A percentile compares a stretch with the other conserved stretches of the same genome.
These are phyloP conservation scores for Plectosphaerella plurivora DNA, from an alignment of 2,329 filamentous ascomycete species.

Conservation along the genomic window DNA sequence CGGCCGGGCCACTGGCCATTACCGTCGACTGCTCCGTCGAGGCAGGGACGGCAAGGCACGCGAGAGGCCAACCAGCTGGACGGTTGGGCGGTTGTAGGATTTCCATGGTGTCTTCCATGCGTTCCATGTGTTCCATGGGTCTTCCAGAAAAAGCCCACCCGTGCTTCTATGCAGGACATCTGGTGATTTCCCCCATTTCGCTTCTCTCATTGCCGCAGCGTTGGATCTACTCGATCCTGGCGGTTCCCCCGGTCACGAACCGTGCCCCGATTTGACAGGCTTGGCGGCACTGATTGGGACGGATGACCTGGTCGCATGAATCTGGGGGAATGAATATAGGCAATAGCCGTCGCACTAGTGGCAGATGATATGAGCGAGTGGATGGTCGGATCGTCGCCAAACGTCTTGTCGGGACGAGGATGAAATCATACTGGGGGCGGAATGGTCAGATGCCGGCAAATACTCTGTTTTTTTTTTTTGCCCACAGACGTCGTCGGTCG, in stretches of 20 bases:
- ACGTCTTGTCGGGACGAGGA: neutral
- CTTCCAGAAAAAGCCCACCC: neutral
- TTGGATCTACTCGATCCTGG: neutral
- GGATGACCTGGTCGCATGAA: neutral
- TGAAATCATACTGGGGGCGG: neutral
- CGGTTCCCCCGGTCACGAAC: neutral
- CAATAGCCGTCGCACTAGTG: neutral
- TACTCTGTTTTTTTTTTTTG: no score
- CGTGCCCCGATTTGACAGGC: conserved; percentile 1
- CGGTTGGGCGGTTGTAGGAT: neutral
- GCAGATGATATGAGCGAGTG: no score
- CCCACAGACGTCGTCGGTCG: no score
- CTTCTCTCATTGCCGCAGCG: neutral
- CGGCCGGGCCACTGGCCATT: neutral
- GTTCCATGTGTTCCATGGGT: no score
- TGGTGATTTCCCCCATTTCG: conserved; percentile 1
- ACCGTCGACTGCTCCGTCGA: neutral
- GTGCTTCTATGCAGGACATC: neutral
- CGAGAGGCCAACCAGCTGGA: neutral
- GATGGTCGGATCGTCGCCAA: no score
- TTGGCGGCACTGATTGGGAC: neutral
- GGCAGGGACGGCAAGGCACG: conserved; percentile 3
- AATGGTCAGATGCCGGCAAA: neutral
- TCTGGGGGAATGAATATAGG: conserved; percentile 1
- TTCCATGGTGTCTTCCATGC: neutral